Evolutionary conservation across 1,139 yeast genomes (phyloP), one percentile per base, ranked within the genome.

Genomic region (Debaryomycetaceae sp.): DNA sequence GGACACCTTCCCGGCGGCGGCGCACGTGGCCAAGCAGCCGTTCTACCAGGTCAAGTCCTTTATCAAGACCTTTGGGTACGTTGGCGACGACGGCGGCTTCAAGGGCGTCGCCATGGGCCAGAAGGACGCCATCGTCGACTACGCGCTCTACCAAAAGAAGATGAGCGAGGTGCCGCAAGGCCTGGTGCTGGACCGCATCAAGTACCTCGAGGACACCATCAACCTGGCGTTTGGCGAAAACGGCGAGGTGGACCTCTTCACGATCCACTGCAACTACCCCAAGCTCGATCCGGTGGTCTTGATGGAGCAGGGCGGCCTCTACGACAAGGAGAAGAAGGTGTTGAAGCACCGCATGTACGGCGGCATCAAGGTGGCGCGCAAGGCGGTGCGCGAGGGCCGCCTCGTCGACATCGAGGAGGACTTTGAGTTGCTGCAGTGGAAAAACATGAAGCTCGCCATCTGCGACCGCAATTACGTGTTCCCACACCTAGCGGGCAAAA

Each of bases 1-100:
- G 45, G 84, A 78, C 39, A 78, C 84, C 0, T 77, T 75, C 45
- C 60, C 64, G 16, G 72, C 80, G 1, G 83, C 80, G 1, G 79
- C 82, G 1, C 51, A 55, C 30, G 70, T 61, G n/a, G 59, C 66
- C 7, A 53, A 58, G 2, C 63, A 71, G 37, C 55, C 58, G 2
- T 74, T 60, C 32, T 77, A 77, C 45, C 83, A 75, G 46, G 71
- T 77, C 6, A 69, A 46, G 33, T 54, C 65, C 2, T 52, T 42
- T 32, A 57, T 64, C 15, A 40, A 41, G 27, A 57, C 70, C 1
- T 36, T 49, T 28, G 70, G 71, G 1, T 60, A 60, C 34, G 23
- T 41, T 13, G 58, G 56, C 29, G 32, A 37, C 3, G 40, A 45
- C 5, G 43, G 41, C 4, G 37, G 45, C 3, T 62, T 56, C 33